Evolutionary conservation across 805 yeast species (phyloP).

Genomic region (Candida palmyrensis): DNA sequence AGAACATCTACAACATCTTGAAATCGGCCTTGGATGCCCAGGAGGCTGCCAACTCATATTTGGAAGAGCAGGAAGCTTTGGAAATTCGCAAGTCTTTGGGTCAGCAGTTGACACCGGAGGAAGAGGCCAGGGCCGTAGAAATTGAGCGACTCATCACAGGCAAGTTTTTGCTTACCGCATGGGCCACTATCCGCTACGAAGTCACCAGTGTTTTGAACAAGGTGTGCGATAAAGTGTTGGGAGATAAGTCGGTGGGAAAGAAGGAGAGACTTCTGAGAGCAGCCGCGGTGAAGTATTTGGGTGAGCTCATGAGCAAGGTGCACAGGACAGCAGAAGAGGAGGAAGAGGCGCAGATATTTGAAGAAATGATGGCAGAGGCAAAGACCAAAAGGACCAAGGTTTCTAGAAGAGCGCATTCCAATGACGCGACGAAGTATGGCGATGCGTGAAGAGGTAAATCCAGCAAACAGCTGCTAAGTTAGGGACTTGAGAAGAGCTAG

Average conservation of each 20-base stretch:
- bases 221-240: slow-evolving; percentile 46
- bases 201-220: slow-evolving; percentile 79
- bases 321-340: slow-evolving; percentile 82
- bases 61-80: slow-evolving; percentile 56
- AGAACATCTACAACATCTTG: slow-evolving; percentile 77
- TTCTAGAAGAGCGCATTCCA: no score
- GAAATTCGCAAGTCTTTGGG: slow-evolving; percentile 23
- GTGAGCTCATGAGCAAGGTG: slow-evolving; percentile 61
- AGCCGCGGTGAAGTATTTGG: slow-evolving; percentile 68
- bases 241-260: slow-evolving; percentile 57
- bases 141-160: slow-evolving; percentile 82
- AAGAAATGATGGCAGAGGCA: slow-evolving; percentile 88
- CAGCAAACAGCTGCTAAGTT: no score
- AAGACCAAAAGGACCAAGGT: slow-evolving; percentile 51
- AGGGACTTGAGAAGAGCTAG: no score
- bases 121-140: slow-evolving; percentile 45
- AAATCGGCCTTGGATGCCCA: slow-evolving; percentile 89
- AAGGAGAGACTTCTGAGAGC: slow-evolving; percentile 71
- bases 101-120: slow-evolving; percentile 31
- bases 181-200: slow-evolving; percentile 92
- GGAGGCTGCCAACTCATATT: slow-evolving; percentile 53
- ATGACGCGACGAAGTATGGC: no score
- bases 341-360: slow-evolving; percentile 87
- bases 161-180: slow-evolving; percentile 86
- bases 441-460: no score